Conservation (phyloP, 2,329 filamentous ascomycete genomes). For the Penicillium sp. region DNA sequence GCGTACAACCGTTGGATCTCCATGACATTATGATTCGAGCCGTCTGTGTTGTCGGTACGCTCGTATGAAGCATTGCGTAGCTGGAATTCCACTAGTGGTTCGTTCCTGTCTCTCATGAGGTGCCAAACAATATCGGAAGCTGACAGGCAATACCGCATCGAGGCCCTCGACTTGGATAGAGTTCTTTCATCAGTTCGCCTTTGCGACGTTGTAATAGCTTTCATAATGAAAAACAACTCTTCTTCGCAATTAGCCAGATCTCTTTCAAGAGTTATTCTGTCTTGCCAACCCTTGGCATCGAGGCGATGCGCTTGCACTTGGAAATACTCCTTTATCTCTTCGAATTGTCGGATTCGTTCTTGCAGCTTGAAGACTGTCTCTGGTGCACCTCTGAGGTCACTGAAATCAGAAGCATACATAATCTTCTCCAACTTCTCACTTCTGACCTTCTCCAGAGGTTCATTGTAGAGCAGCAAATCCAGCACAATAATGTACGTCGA, state of each 20-base stretch:
- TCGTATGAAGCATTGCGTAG: constrained; percentile 88
- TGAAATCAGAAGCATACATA: constrained; percentile 97
- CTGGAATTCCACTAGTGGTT: constrained; percentile 89
- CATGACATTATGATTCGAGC: constrained; percentile 89
- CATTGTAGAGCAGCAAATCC: constrained; percentile 91
- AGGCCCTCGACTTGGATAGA: constrained; percentile 67
- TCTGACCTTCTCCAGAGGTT: constrained; percentile 94
- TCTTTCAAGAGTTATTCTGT: constrained; percentile 80
- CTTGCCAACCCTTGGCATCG: constrained; percentile 86
- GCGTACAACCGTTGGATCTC: constrained; percentile 85
- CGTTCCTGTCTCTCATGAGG: constrained; percentile 78
- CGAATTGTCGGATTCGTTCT: constrained; percentile 85
- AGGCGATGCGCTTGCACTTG: constrained; percentile 84
- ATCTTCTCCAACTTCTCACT: constrained; percentile 96
- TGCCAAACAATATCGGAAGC: constrained; percentile 97
- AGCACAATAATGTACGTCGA: constrained; percentile 97
- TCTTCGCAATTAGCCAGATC: constrained; percentile 89
- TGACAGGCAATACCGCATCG: constrained; percentile 90
- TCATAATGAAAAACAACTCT: constrained; percentile 99
- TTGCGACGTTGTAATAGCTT: constrained; percentile 95
- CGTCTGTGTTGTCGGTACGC: constrained; percentile 93
- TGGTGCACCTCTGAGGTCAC: constrained; percentile 86
- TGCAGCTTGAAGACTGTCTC: constrained; percentile 90
- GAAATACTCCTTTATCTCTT: constrained; percentile 96
- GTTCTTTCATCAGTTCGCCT: constrained; percentile 71